Percentiles rank a stretch among this genome's conserved stretches.
phyloP scores from a whole-genome alignment of 2,329 filamentous ascomycete species.

The Monilinia fructigena region DNA sequence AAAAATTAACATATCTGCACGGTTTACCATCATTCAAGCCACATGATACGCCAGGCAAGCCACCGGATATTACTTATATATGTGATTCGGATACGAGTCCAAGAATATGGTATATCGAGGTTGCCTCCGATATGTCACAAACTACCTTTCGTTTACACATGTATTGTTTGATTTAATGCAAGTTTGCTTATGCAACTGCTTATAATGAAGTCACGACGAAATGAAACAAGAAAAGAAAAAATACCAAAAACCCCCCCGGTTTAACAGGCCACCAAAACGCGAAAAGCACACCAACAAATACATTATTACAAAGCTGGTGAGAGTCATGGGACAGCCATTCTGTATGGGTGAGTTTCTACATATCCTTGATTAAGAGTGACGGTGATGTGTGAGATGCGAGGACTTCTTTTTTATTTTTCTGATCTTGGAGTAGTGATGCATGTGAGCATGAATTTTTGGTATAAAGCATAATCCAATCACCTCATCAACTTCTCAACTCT shows the following conservation, averaged over 20 bases:
- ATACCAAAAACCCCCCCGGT: too few relatives aligned
- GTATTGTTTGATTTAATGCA: too few relatives aligned
- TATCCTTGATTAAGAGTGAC: not conserved
- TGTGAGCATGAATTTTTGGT: too few relatives aligned
- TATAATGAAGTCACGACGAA: too few relatives aligned
- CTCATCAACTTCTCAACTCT: slow-evolving; percentile 49
- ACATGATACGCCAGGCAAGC: not conserved
- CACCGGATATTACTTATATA: not conserved
- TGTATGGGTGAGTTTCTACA: not conserved
- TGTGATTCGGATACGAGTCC: not conserved
- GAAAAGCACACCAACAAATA: too few relatives aligned
- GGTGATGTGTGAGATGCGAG: not conserved
- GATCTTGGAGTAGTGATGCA: not conserved
- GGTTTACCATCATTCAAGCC: not conserved
- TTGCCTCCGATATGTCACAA: not conserved
- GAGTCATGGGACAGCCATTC: not conserved
- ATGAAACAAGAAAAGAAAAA: too few relatives aligned
- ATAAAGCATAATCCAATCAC: not conserved
- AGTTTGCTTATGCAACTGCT: not conserved
- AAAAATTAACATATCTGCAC: too few relatives aligned
- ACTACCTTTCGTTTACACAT: too few relatives aligned
- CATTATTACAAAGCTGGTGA: too few relatives aligned
- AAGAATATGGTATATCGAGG: not conserved
- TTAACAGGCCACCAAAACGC: too few relatives aligned
- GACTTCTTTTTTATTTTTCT: not conserved